These are phyloP conservation scores for Alloascoidea hylecoeti DNA, from an alignment of 805 yeast genomes.

Conservation along the genomic window DNA sequence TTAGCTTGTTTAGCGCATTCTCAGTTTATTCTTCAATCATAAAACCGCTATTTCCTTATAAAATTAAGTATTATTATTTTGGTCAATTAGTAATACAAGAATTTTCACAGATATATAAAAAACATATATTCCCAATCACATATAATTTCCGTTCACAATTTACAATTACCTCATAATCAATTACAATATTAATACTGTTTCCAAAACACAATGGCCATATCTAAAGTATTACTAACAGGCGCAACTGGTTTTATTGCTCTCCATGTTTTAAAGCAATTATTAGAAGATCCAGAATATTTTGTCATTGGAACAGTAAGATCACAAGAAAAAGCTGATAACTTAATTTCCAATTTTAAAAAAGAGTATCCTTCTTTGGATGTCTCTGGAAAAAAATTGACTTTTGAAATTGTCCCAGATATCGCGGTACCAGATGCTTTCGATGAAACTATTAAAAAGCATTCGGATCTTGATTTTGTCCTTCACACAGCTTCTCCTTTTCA, in stretches of 20 bases:
- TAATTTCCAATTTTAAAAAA: constrained; percentile 5
- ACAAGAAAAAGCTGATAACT: constrained; percentile 22
- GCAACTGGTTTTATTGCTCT: constrained; percentile 12
- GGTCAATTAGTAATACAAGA: no score
- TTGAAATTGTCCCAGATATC: constrained; percentile 17
- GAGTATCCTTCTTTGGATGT: constrained; percentile 9
- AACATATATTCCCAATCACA: no score
- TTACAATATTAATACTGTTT: no score
- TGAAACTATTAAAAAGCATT: constrained; percentile 23
- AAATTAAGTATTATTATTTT: no score
- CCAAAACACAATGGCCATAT: constrained; percentile 3
- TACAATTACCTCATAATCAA: no score
- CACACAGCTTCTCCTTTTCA: constrained; percentile 28
- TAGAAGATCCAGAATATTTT: constrained; percentile 14
- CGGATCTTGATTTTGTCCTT: constrained; percentile 19
- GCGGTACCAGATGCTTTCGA: constrained; percentile 30
- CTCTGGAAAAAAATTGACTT: constrained; percentile 1
- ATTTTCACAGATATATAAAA: no score
- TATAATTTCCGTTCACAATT: no score
- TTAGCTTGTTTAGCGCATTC: no score
- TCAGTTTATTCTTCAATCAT: no score
- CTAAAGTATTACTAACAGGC: constrained; percentile 11
- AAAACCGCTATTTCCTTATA: no score
- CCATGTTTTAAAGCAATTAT: constrained; percentile 8
- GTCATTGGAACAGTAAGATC: constrained; percentile 36